A percentile compares a stretch with the other conserved stretches of the same genome.
These are phyloP conservation scores for Tulasnella sp. DNA, from an alignment of 768 basidiomycete species.

Conservation along the genomic window DNA sequence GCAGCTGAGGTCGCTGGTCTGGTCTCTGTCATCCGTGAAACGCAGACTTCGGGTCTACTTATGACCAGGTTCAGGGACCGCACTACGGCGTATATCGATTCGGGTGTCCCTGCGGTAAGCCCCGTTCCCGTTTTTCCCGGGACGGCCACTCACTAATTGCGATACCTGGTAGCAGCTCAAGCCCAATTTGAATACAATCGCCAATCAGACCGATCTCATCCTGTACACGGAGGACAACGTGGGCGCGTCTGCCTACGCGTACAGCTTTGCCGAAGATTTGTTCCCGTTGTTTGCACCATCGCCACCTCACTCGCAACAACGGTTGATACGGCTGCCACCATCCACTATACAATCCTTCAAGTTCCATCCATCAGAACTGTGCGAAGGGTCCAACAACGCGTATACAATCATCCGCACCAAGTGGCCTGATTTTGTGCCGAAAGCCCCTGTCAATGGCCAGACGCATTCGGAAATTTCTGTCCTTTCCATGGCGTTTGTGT, in stretches of 20 bases:
- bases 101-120: conserved; percentile 9
- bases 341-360: conserved; percentile 6
- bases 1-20: conserved; percentile 16
- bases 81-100: conserved; percentile 12
- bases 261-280: conserved; percentile 12
- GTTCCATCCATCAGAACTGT: conserved; percentile 6
- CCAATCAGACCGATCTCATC: conserved; percentile 11
- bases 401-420: conserved; percentile 11
- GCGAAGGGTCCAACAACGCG: conserved; percentile 10
- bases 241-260: conserved; percentile 11
- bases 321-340: background rate
- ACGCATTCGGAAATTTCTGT: conserved; percentile 13
- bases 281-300: conserved; percentile 10
- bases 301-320: background rate
- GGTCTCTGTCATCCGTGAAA: conserved; percentile 10
- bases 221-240: conserved; percentile 13
- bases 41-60: conserved; percentile 12
- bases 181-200: conserved; percentile 15
- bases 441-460: background rate
- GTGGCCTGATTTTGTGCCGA: conserved; percentile 7
- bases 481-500: conserved; percentile 11
- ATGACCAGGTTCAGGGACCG: conserved; percentile 7
- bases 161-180: conserved; percentile 1
- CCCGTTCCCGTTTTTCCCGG: background rate
- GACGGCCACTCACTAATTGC: background rate